Evolutionary conservation across 805 yeast species (phyloP).

Genomic region (Kazachstania bromeliacearum): DNA sequence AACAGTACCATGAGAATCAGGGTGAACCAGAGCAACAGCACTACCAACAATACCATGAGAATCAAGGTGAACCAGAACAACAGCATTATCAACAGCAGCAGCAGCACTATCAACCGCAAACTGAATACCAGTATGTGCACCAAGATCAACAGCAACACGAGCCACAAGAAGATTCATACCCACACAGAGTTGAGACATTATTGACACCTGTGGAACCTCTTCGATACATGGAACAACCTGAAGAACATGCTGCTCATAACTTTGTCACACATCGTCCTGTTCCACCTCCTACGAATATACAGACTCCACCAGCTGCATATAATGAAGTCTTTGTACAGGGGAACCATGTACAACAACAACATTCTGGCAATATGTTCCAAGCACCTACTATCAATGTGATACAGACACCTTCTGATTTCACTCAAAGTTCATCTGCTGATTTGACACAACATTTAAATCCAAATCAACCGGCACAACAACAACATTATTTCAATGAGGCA

Average conservation of each 20-base stretch:
- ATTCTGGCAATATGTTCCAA: constrained; percentile 6
- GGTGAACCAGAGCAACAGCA: neutral
- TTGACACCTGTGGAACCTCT: too few species aligned
- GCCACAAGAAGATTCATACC: neutral
- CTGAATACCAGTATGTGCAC: neutral
- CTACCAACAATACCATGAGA: neutral
- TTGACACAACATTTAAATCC: too few species aligned
- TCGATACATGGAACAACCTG: too few species aligned
- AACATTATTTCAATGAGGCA: constrained; percentile 18
- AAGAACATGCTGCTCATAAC: too few species aligned
- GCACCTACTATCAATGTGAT: constrained; percentile 23
- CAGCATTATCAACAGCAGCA: constrained; percentile 1
- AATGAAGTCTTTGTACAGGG: constrained; percentile 14
- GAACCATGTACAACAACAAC: constrained; percentile 2
- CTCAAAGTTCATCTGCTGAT: neutral
- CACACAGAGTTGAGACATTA: too few species aligned
- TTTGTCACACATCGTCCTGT: too few species aligned
- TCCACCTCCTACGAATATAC: constrained; percentile 8
- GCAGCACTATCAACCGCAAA: neutral
- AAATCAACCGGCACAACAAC: constrained; percentile 3
- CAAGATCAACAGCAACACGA: neutral
- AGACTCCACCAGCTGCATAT: constrained; percentile 14
- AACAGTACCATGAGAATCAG: neutral
- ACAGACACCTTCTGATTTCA: constrained; percentile 19
- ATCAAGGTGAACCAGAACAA: neutral